phyloP scores from a whole-genome alignment of 1,284 basidiomycete genomes.

The Porphyrellus sp. region DNA sequence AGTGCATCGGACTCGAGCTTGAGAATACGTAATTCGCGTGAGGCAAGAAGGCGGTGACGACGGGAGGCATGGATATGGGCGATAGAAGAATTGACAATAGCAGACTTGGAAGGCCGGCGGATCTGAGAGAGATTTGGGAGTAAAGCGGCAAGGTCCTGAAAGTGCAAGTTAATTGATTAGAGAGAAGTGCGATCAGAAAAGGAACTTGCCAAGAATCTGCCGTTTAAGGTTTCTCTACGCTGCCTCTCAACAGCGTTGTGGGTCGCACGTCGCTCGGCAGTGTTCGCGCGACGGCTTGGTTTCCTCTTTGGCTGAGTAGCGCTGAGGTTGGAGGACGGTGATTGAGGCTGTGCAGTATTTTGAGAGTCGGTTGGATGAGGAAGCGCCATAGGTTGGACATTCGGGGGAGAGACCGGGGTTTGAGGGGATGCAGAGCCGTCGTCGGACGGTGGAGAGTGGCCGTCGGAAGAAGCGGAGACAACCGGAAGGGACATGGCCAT shows the following conservation, averaged over 20 bases:
- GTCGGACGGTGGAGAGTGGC: slow-evolving; percentile 43
- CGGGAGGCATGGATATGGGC: slow-evolving; percentile 80
- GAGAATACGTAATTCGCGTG: slow-evolving; percentile 72
- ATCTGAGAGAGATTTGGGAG: slow-evolving; percentile 87
- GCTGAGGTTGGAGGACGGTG: slow-evolving; percentile 17
- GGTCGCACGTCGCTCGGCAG: slow-evolving; percentile 88
- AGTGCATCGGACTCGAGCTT: slow-evolving; percentile 78
- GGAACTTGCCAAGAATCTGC: slow-evolving; percentile 74
- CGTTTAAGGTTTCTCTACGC: slow-evolving; percentile 86
- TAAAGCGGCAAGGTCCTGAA: slow-evolving; percentile 80
- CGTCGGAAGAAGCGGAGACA: slow-evolving; percentile 41
- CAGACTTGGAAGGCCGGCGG: slow-evolving; percentile 89
- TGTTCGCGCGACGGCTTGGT: slow-evolving; percentile 81
- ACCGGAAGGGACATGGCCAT: slow-evolving; percentile 59
- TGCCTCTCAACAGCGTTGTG: slow-evolving; percentile 95
- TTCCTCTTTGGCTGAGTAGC: slow-evolving; percentile 60
- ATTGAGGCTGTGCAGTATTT: slow-evolving; percentile 20
- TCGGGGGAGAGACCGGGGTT: slow-evolving; percentile 48
- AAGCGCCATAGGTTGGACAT: slow-evolving; percentile 38
- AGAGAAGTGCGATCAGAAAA: slow-evolving; percentile 11
- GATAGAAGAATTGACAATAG: slow-evolving; percentile 91
- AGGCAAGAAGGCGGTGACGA: slow-evolving; percentile 73
- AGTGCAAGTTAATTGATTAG: slow-evolving; percentile 20
- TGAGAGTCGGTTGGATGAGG: slow-evolving; percentile 26
- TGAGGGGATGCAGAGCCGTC: slow-evolving; percentile 47